Evolutionary conservation across 345 rosid genomes (phyloP).

Genomic region (Moricandia arvensis): DNA sequence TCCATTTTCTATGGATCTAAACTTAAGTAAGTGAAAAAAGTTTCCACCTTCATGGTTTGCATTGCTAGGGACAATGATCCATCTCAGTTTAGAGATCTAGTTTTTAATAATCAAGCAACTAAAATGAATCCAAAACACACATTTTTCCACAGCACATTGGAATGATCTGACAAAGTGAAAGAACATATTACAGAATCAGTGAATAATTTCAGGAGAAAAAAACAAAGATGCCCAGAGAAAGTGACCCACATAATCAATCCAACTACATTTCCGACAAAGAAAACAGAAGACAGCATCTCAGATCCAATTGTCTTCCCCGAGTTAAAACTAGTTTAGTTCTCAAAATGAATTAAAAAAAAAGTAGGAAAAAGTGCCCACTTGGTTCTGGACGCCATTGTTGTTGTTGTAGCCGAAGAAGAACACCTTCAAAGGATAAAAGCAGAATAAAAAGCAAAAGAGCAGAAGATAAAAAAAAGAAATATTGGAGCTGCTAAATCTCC

Average conservation of each 20-base stretch:
- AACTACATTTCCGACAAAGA: conserved; percentile 17
- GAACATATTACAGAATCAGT: conserved; percentile 5
- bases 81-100: neutral
- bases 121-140: conserved; percentile 4
- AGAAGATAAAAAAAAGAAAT: neutral
- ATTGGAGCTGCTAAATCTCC: conserved; percentile 2
- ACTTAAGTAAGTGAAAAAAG: neutral
- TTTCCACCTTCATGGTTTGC: neutral
- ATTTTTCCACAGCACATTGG: neutral
- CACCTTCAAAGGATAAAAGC: neutral
- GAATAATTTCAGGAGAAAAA: neutral
- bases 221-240: conserved; percentile 3
- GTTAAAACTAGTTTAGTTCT: conserved; percentile 9
- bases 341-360: neutral
- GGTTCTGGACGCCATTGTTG: conserved; percentile 34
- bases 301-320: conserved; percentile 22
- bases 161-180: neutral
- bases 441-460: neutral
- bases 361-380: conserved; percentile 12
- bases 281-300: conserved; percentile 17
- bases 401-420: neutral
- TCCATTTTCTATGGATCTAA: conserved; percentile 10
- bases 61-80: neutral
- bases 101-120: neutral
- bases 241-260: conserved; percentile 13